Conservation (phyloP, 2,329 filamentous ascomycete species). For the Dothiorella sarmentorum region DNA sequence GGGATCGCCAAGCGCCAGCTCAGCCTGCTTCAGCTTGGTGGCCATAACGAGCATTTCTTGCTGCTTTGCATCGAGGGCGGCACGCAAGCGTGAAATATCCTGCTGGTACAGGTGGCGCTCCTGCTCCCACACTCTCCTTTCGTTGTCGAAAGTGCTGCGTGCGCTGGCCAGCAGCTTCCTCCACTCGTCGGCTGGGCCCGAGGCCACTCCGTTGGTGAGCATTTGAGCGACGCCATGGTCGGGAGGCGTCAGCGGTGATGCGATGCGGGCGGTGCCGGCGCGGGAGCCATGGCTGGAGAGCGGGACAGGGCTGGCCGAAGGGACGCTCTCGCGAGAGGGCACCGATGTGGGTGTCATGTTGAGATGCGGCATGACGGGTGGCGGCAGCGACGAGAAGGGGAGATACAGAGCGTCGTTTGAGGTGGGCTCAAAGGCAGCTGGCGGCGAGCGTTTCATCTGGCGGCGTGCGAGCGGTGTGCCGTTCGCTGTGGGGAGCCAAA, state of each 20-base stretch:
- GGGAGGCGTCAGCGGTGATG: slow-evolving; percentile 16
- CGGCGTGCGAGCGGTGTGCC: slow-evolving; percentile 7
- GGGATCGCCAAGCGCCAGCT: slow-evolving; percentile 15
- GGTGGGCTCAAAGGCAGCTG: slow-evolving; percentile 12
- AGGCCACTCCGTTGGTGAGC: background rate
- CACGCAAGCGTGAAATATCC: slow-evolving; percentile 7
- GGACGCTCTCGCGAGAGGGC: slow-evolving; percentile 16
- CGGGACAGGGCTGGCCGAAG: slow-evolving; percentile 14
- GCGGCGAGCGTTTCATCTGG: slow-evolving; percentile 6
- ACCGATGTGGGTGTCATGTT: slow-evolving; percentile 9
- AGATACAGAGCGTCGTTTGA: slow-evolving; percentile 18
- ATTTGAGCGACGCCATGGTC: slow-evolving; percentile 11
- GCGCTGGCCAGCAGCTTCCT: slow-evolving; percentile 14
- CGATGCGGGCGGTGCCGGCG: background rate
- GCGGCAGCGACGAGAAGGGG: slow-evolving; percentile 6
- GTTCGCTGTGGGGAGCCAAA: slow-evolving; percentile 9
- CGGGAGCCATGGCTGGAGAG: slow-evolving; percentile 10
- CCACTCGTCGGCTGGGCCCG: slow-evolving; percentile 14
- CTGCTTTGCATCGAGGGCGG: slow-evolving; percentile 12
- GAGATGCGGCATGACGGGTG: slow-evolving; percentile 6
- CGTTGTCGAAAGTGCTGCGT: slow-evolving; percentile 11
- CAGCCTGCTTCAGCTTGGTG: slow-evolving; percentile 17
- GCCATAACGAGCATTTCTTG: slow-evolving; percentile 15
- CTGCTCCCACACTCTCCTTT: slow-evolving; percentile 16
- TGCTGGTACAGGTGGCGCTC: slow-evolving; percentile 14